Evolutionary conservation across 257 asterid species (phyloP).

Genomic region (Paraleonurus japonicus): DNA sequence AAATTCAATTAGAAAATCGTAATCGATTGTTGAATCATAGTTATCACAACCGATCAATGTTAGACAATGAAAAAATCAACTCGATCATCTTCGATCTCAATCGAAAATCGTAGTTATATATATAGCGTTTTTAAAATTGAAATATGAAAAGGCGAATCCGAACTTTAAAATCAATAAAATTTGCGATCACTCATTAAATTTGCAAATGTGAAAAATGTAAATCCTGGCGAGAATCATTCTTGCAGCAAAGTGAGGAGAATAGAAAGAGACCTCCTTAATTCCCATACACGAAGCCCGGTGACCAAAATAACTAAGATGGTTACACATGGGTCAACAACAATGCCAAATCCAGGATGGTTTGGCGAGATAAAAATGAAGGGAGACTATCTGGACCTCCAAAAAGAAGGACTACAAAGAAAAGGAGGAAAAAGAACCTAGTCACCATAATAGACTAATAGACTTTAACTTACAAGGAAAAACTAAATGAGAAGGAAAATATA

Average conservation of each 20-base stretch:
- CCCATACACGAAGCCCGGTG: constrained; percentile 76
- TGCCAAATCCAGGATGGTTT: constrained; percentile 65
- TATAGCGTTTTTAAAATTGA: too few species aligned
- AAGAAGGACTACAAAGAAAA: constrained; percentile 60
- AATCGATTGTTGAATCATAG: too few species aligned
- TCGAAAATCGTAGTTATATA: too few species aligned
- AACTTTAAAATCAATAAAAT: too few species aligned
- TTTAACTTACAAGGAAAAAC: too few species aligned
- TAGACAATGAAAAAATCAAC: too few species aligned
- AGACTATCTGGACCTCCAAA: constrained; percentile 76
- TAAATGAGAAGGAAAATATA: too few species aligned
- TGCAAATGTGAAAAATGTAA: background rate
- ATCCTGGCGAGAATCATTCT: constrained; percentile 4
- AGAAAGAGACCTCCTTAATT: constrained; percentile 74
- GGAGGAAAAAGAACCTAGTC: constrained; percentile 2
- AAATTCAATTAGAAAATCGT: too few species aligned
- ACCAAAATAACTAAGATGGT: constrained; percentile 62
- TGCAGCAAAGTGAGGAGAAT: constrained; percentile 11
- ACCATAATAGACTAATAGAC: background rate
- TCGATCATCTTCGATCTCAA: too few species aligned
- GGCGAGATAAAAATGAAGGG: constrained; percentile 73
- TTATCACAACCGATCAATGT: too few species aligned
- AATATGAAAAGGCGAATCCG: too few species aligned
- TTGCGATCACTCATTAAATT: too few species aligned
- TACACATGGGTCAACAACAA: constrained; percentile 86